Conservation (phyloP, 495 filamentous ascomycete species). For the Penicillium paradoxum region DNA sequence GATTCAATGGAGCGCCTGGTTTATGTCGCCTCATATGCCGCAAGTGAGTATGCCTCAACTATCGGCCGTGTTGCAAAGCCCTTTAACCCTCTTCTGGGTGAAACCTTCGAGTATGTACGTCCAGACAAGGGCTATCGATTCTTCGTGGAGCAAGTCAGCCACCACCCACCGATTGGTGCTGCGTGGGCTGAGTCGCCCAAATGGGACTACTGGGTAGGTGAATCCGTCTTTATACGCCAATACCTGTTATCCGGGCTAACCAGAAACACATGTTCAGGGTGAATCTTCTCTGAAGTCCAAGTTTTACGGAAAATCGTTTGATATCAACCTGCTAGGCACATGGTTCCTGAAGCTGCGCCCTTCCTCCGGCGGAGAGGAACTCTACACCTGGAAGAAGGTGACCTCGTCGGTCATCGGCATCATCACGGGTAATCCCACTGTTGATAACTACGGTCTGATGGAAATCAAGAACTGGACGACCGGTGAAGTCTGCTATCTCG, state of each 20-base stretch:
- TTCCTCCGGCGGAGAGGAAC: slow-evolving; percentile 71
- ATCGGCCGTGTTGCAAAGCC: slow-evolving; percentile 96
- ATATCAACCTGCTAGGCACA: slow-evolving; percentile 92
- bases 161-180: slow-evolving; percentile 93
- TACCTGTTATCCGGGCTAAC: not conserved
- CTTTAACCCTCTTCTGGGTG: slow-evolving; percentile 92
- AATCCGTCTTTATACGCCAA: not conserved
- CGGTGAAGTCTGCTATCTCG: slow-evolving; percentile 80
- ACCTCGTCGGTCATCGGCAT: slow-evolving; percentile 97
- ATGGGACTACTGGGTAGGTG: slow-evolving; percentile 85
- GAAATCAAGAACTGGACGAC: slow-evolving; percentile 96
- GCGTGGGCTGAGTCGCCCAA: slow-evolving; percentile 88
- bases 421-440: slow-evolving; percentile 90
- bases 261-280: slow-evolving; percentile 45
- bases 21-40: slow-evolving; percentile 94
- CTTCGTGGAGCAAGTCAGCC: slow-evolving; percentile 97
- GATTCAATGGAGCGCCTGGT: slow-evolving; percentile 90
- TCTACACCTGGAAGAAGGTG: slow-evolving; percentile 99
- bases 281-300: slow-evolving; percentile 96
- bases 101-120: slow-evolving; percentile 93
- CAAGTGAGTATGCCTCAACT: slow-evolving; percentile 93
- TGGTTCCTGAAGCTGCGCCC: slow-evolving; percentile 93
- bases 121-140: slow-evolving; percentile 97
- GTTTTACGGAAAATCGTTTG: slow-evolving; percentile 96
- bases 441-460: slow-evolving; percentile 98